Evolutionary conservation across 371 early-diverging fungal species (phyloP), one percentile per base, ranked within the genome.

Genomic region (Apophysomyces ossiformis): DNA sequence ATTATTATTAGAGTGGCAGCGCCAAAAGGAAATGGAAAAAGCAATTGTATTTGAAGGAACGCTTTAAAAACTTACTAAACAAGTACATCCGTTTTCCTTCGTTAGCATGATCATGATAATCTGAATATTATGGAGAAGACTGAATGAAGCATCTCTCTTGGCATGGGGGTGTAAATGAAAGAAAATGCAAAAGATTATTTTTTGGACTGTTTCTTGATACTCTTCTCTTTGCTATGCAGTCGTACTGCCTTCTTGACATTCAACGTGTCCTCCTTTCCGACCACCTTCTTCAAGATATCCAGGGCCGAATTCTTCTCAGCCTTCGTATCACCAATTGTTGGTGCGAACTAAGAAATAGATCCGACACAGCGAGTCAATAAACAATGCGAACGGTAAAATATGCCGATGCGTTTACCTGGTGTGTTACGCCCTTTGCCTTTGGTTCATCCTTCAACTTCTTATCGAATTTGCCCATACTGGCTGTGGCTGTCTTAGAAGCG

Each of bases 391-490:
- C 85, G 83, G 69, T 15, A 76, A 63, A 66, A 61, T 18, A 2
- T 3, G 11, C 13, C n/a, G 1, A 11, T 35, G 7, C 47, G 39
- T 44, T 58, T 69, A 82, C 79, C 82, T 92, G 90, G 64, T 92
- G 81, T 78, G 90, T 94, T 37, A 87, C 74, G 37, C 93, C 90
- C 85, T 89, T 92, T 73, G 87, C 72, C 84, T 95, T 95, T 43
- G 89, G 78, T 66, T 92, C 94, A 54, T 91, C 92, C 67, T 90
- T 85, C 37, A 95, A 73, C 58, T 84, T 77, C 60, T 82, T 80
- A 77, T 98, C 97, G 71, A 97, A 97, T 71, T 89, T 90, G 67
- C 98, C 98, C 71, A 93, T 65, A 66, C 90, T 90, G 11, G 98
- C 98, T 7, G 97, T 97, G 43, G 95, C 83, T 37, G 73, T 76